phyloP scores from a whole-genome alignment of 2,329 filamentous ascomycete genomes.

The Penicillium janthinellum region DNA sequence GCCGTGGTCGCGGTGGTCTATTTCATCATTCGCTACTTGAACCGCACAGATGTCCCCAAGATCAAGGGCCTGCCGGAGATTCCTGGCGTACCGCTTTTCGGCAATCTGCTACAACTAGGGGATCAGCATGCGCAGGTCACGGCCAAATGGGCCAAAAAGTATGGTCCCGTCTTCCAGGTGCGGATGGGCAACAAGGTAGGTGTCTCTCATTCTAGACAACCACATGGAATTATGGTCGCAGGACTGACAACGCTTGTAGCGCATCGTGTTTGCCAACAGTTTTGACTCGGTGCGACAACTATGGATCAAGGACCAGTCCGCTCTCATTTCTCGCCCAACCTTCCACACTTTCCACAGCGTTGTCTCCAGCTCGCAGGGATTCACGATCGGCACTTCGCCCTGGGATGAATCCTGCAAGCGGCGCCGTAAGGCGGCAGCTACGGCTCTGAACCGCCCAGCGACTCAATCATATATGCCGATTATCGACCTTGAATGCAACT shows the following conservation, averaged over 20 bases:
- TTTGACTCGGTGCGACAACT: slow-evolving; percentile 72
- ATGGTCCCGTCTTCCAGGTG: slow-evolving; percentile 67
- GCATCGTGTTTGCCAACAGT: slow-evolving; percentile 76
- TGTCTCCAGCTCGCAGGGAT: slow-evolving; percentile 73
- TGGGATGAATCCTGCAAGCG: slow-evolving; percentile 82
- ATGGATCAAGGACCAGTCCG: slow-evolving; percentile 77
- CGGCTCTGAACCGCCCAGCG: slow-evolving; percentile 74
- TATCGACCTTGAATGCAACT: slow-evolving; percentile 73
- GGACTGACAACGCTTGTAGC: slow-evolving; percentile 38
- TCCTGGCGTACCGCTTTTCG: slow-evolving; percentile 64
- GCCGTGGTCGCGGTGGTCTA: slow-evolving; percentile 41
- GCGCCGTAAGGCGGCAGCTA: slow-evolving; percentile 75
- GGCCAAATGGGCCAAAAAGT: slow-evolving; percentile 61
- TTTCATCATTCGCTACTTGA: slow-evolving; percentile 46
- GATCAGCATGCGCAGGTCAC: slow-evolving; percentile 58
- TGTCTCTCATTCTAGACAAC: neutral
- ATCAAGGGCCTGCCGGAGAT: slow-evolving; percentile 65
- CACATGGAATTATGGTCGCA: slow-evolving; percentile 1
- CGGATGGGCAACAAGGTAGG: slow-evolving; percentile 67
- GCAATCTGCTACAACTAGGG: slow-evolving; percentile 64
- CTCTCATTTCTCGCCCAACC: slow-evolving; percentile 74
- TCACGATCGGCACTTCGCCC: slow-evolving; percentile 80
- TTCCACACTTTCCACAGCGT: slow-evolving; percentile 82
- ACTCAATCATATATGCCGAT: slow-evolving; percentile 81
- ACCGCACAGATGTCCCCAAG: slow-evolving; percentile 59